These are phyloP conservation scores for Eucalyptus brandiana DNA, from an alignment of 345 rosid species.

Conservation along the genomic window DNA sequence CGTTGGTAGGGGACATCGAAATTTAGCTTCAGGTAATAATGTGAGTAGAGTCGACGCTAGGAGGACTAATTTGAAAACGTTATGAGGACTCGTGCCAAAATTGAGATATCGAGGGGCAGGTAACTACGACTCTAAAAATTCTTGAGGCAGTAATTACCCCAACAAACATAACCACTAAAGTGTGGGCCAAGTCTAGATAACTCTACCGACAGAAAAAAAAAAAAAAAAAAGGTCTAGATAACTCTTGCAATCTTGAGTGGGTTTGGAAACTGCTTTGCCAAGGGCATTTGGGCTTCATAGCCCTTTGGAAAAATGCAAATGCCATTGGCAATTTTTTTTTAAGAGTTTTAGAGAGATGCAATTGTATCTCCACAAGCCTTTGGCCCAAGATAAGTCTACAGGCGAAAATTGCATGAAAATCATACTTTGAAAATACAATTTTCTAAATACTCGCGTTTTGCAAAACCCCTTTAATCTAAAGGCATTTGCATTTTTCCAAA, in stretches of 20 bases:
- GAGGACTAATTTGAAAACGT: not conserved
- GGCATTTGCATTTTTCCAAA: too few species aligned
- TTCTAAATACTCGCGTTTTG: not conserved
- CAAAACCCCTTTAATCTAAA: not conserved
- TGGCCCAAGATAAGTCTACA: not conserved
- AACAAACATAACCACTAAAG: not conserved
- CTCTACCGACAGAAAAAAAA: too few species aligned
- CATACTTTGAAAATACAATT: not conserved
- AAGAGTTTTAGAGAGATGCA: too few species aligned
- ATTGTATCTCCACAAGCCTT: not conserved
- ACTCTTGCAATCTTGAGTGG: not conserved
- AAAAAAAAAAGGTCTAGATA: not conserved
- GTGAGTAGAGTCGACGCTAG: not conserved
- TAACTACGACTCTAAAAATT: not conserved
- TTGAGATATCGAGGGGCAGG: not conserved
- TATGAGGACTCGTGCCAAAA: not conserved
- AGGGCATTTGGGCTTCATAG: not conserved
- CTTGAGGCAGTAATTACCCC: not conserved
- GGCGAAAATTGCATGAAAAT: too few species aligned
- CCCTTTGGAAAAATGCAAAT: not conserved
- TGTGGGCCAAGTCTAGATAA: not conserved
- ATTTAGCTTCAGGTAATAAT: not conserved
- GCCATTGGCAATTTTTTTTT: rapidly evolving
- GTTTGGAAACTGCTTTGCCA: not conserved
- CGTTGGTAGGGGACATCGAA: not conserved